These are phyloP conservation scores for Colletotrichum gloeosporioides DNA, from an alignment of 2,329 filamentous ascomycete species.

Conservation along the genomic window DNA sequence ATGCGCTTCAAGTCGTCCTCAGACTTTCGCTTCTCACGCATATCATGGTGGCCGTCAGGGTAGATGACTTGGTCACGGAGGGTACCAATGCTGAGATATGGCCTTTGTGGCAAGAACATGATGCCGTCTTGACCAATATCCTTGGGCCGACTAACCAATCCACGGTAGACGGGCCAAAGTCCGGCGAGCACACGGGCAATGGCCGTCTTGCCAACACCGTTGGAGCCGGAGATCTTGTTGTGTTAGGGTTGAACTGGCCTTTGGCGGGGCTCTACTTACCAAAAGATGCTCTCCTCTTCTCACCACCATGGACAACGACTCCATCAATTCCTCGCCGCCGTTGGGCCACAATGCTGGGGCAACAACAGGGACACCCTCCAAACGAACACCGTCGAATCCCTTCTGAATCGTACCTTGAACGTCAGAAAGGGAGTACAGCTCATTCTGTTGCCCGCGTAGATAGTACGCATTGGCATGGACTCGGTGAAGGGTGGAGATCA, in stretches of 20 bases:
- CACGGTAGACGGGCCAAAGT: conserved; percentile 95
- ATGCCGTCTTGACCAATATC: conserved; percentile 84
- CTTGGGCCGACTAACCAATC: conserved; percentile 87
- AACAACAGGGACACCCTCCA: conserved; percentile 92
- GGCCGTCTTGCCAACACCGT: conserved; percentile 91
- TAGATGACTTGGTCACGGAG: conserved; percentile 98
- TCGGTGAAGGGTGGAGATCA: conserved; percentile 92
- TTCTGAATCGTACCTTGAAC: conserved; percentile 93
- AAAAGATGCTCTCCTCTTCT: conserved; percentile 91
- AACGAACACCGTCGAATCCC: conserved; percentile 91
- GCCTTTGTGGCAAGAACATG: conserved; percentile 96
- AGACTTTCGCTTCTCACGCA: conserved; percentile 79
- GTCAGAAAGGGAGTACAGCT: conserved; percentile 88
- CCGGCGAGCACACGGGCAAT: conserved; percentile 89
- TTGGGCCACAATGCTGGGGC: conserved; percentile 88
- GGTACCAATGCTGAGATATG: conserved; percentile 91
- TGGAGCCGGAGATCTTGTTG: conserved; percentile 81
- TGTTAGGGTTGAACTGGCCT: not conserved
- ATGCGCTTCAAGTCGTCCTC: conserved; percentile 81
- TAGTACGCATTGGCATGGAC: conserved; percentile 92
- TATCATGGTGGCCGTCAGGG: conserved; percentile 91
- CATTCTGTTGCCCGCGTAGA: conserved; percentile 69
- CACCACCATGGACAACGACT: conserved; percentile 87
- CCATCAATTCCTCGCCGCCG: conserved; percentile 89
- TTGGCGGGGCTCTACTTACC: conserved; percentile 36